These are phyloP conservation scores for Neurospora hispaniola DNA, from an alignment of 495 filamentous ascomycete species.

Conservation along the genomic window DNA sequence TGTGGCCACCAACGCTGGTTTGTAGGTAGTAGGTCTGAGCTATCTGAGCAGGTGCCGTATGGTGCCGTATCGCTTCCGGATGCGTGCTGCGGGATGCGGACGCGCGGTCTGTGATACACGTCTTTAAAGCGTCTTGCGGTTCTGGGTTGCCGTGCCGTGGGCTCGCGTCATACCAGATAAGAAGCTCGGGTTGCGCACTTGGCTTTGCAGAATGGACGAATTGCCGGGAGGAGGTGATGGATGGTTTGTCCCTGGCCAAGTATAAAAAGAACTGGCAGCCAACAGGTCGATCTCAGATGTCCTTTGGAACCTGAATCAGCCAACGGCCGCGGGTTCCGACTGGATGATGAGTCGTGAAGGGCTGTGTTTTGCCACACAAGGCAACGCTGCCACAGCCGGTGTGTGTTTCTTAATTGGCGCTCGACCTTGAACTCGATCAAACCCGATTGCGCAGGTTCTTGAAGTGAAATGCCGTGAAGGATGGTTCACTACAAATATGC, in stretches of 20 bases:
- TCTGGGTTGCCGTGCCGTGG: conserved; percentile 15
- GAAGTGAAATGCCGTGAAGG: conserved; percentile 8
- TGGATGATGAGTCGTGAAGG: background rate
- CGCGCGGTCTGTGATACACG: conserved; percentile 1
- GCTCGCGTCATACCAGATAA: conserved; percentile 26
- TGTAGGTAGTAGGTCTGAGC: background rate
- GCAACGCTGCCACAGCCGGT: background rate
- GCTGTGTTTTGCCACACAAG: background rate
- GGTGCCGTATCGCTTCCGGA: conserved; percentile 1
- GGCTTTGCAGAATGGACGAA: conserved; percentile 1
- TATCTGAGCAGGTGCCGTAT: conserved; percentile 5
- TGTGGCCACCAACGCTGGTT: background rate
- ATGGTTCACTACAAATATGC: conserved; percentile 9
- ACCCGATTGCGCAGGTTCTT: background rate
- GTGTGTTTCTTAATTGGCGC: background rate
- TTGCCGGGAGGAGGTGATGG: background rate
- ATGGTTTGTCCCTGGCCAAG: conserved; percentile 3
- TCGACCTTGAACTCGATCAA: background rate
- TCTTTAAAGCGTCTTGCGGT: conserved; percentile 16
- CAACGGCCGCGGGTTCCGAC: conserved; percentile 1
- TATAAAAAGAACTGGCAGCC: background rate
- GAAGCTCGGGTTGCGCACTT: conserved; percentile 5
- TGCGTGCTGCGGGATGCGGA: background rate
- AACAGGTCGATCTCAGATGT: conserved; percentile 2
- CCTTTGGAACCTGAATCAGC: background rate